A percentile compares a stretch with the other conserved stretches of the same genome.
phyloP scores from a whole-genome alignment of 805 yeast genomes.

The Saccharomycopsis synnaedendra region DNA sequence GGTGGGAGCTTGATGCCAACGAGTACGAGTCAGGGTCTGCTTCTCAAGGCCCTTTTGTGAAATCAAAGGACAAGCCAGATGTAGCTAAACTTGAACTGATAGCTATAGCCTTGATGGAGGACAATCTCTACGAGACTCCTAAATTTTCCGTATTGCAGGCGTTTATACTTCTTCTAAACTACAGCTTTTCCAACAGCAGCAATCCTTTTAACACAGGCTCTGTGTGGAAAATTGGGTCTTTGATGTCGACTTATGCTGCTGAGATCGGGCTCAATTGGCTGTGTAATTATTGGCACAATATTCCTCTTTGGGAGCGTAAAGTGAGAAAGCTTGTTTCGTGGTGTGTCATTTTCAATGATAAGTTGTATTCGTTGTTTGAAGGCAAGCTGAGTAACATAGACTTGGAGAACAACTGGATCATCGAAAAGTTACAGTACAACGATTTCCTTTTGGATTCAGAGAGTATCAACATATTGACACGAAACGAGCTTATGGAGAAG shows the following conservation, averaged over 20 bases:
- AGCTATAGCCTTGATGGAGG: conserved; percentile 20
- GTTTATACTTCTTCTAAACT: conserved; percentile 24
- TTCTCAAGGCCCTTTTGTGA: not conserved
- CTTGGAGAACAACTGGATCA: conserved; percentile 20
- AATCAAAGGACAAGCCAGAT: conserved; percentile 16
- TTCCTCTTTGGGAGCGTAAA: conserved; percentile 23
- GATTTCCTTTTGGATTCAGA: conserved; percentile 19
- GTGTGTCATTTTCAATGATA: conserved; percentile 21
- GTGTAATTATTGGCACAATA: conserved; percentile 19
- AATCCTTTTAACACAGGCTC: conserved; percentile 8
- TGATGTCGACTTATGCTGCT: conserved; percentile 19
- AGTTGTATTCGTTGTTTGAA: conserved; percentile 21
- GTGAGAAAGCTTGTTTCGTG: conserved; percentile 20
- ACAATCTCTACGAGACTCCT: conserved; percentile 20
- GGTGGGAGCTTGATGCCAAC: conserved; percentile 17
- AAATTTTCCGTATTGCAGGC: conserved; percentile 30
- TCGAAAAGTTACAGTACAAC: conserved; percentile 16
- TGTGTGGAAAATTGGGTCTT: conserved; percentile 19
- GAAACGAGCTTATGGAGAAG: conserved; percentile 13
- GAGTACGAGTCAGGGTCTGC: conserved; percentile 13
- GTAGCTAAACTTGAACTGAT: conserved; percentile 20
- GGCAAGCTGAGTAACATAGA: conserved; percentile 19
- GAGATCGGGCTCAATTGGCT: conserved; percentile 21
- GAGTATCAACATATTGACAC: conserved; percentile 9
- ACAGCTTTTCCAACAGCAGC: conserved; percentile 13